Evolutionary conservation across 1,139 yeast genomes (phyloP), one percentile per base, ranked within the genome.

Genomic region (Candida sanyaensis): DNA sequence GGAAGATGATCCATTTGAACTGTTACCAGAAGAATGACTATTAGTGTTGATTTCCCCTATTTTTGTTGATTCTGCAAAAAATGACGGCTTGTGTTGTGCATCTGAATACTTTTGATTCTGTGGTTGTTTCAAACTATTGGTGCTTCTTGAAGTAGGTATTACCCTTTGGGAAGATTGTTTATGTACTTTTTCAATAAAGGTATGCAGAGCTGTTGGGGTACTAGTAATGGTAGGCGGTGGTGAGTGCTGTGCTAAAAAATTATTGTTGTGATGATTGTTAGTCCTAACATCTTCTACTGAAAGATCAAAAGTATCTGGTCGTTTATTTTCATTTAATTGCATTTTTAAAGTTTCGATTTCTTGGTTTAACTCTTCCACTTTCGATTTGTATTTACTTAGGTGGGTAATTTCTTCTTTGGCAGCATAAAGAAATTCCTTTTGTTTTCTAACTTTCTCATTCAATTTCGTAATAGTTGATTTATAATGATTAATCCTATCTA

Each of bases 361-460:
- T 30, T 46, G 34, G 33, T 31, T 37, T 28, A 55, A 40, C 1
- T 44, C 32, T 11, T 47, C 48, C n/a, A 54, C 50, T 36, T 46
- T 46, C 7, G 41, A 23, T 39, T 54, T 50, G 37, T 54, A 52
- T 6, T 43, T 46, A 13, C 46, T 52, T 32, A 57, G 48, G 31
- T 50, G 48, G 10, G 50, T 44, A 13, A 59, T 51, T 40, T 59
- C 63, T 37, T 53, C 55, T 42, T 56, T 58, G n/a, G 62, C 63
- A 5, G 55, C 56, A 36, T 49, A 48, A 4, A 60, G 46, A 27
- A 57, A 50, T 23, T 57, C 52, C 23, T 54, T 51, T 32, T 53
- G 55, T 32, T 51, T 54, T 12, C 42, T 39, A 4, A 51, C 42
- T 28, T 59, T 59, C 4, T 48, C 51, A 34, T 43, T 50, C 28